Percentiles rank a stretch among this genome's conserved stretches.
phyloP scores from a whole-genome alignment of 2,329 filamentous ascomycete genomes.

The Penicillium sp. region DNA sequence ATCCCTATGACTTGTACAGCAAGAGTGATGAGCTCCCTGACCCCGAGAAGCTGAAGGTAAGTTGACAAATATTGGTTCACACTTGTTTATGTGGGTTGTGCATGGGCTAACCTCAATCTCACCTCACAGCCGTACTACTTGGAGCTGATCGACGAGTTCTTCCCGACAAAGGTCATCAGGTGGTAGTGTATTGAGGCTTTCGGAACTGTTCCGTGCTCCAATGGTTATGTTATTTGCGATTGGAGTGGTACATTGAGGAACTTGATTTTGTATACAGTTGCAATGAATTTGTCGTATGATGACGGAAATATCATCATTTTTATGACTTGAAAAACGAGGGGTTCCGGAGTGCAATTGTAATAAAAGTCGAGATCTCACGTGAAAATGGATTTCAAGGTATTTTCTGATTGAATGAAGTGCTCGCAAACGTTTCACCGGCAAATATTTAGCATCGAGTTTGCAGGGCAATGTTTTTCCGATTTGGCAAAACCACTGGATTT shows the following conservation, averaged over 20 bases:
- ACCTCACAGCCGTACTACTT: neutral
- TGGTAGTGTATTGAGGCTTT: neutral
- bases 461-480: neutral
- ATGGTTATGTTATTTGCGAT: neutral
- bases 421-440: neutral
- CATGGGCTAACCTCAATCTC: neutral
- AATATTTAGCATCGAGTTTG: neutral
- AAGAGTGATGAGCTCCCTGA: conserved; percentile 82
- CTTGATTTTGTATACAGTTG: too few relatives aligned
- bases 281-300: too few relatives aligned
- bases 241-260: too few relatives aligned
- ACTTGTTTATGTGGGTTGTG: neutral
- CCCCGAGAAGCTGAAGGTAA: conserved; percentile 68
- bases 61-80: neutral
- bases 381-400: neutral
- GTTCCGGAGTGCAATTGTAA: neutral
- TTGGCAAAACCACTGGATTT: neutral
- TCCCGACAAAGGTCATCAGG: neutral
- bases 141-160: neutral
- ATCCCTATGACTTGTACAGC: conserved; percentile 89
- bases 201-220: neutral
- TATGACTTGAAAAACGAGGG: too few relatives aligned
- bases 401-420: too few relatives aligned
- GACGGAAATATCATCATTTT: neutral
- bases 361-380: neutral